Percentiles rank a stretch among this genome's conserved stretches.
These are phyloP conservation scores for Cicer cuneatum DNA, from an alignment of 306 rosid genomes.

Conservation along the genomic window DNA sequence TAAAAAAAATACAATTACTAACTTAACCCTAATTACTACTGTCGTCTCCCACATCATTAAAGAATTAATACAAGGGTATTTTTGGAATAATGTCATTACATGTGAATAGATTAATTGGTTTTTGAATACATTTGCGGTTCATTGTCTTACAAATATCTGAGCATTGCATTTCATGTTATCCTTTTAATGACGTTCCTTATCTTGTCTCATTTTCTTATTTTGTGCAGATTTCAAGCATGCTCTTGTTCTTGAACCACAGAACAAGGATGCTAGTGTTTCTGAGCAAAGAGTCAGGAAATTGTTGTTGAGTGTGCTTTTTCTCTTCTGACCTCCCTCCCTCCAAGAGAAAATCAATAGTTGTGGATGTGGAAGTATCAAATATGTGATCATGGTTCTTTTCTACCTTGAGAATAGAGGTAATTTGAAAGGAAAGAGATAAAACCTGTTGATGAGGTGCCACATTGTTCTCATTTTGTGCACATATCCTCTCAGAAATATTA, in stretches of 20 bases:
- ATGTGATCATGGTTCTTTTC: constrained; percentile 9
- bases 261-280: constrained; percentile 69
- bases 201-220: constrained; percentile 27
- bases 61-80: no score
- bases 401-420: constrained; percentile 2
- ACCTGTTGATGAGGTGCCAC: constrained; percentile 26
- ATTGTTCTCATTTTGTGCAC: constrained; percentile 35
- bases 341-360: constrained; percentile 30
- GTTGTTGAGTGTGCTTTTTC: constrained; percentile 45
- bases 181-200: constrained; percentile 15
- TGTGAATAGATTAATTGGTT: no score
- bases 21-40: no score
- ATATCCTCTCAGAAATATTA: constrained; percentile 3
- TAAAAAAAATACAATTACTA: no score
- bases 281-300: constrained; percentile 67
- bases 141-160: not conserved
- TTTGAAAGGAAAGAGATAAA: constrained; percentile 9
- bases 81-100: no score
- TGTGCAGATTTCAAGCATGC: constrained; percentile 87
- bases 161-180: not conserved
- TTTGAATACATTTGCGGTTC: not conserved
- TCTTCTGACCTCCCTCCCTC: constrained; percentile 2
- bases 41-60: no score
- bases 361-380: not conserved
- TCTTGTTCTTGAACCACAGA: constrained; percentile 81